Evolutionary conservation across 2,329 filamentous ascomycete species (phyloP).

Genomic region (Bipolaris oryzae): DNA sequence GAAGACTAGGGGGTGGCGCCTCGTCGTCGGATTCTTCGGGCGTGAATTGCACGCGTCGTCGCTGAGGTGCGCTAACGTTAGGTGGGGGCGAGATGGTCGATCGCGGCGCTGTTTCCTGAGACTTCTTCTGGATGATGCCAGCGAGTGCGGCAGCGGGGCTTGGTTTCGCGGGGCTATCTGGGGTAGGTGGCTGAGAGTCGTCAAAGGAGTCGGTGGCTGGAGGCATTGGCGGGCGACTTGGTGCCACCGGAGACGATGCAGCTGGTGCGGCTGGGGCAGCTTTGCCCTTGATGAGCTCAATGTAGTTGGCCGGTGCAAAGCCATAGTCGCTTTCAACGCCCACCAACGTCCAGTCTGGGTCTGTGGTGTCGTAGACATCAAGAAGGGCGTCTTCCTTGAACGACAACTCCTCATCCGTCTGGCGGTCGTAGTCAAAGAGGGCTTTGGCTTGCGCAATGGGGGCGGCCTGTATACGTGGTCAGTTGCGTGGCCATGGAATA

Average conservation of each 20-base stretch:
- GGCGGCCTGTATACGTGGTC: slow-evolving; percentile 55
- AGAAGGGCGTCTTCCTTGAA: slow-evolving; percentile 88
- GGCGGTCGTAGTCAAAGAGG: slow-evolving; percentile 97
- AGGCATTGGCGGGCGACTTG: slow-evolving; percentile 46
- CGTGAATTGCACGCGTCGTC: slow-evolving; percentile 61
- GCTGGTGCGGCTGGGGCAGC: slow-evolving; percentile 39
- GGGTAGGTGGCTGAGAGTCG: slow-evolving; percentile 51
- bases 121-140: slow-evolving; percentile 57
- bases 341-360: slow-evolving; percentile 96
- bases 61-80: slow-evolving; percentile 55
- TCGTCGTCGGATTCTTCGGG: slow-evolving; percentile 73
- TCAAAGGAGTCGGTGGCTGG: slow-evolving; percentile 53
- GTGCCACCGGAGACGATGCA: slow-evolving; percentile 55
- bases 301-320: slow-evolving; percentile 96
- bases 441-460: slow-evolving; percentile 76
- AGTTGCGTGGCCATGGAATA: slow-evolving; percentile 3
- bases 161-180: slow-evolving; percentile 54
- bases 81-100: slow-evolving; percentile 56
- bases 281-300: slow-evolving; percentile 68
- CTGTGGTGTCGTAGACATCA: slow-evolving; percentile 84
- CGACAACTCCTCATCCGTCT: slow-evolving; percentile 97
- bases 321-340: slow-evolving; percentile 85
- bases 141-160: slow-evolving; percentile 67
- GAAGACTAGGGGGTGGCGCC: slow-evolving; percentile 64
- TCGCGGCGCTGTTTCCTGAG: slow-evolving; percentile 45